Percentiles rank a stretch among this genome's conserved stretches.
Conservation (phyloP, 75 land plant genomes). For the Cryptomeria japonica region DNA sequence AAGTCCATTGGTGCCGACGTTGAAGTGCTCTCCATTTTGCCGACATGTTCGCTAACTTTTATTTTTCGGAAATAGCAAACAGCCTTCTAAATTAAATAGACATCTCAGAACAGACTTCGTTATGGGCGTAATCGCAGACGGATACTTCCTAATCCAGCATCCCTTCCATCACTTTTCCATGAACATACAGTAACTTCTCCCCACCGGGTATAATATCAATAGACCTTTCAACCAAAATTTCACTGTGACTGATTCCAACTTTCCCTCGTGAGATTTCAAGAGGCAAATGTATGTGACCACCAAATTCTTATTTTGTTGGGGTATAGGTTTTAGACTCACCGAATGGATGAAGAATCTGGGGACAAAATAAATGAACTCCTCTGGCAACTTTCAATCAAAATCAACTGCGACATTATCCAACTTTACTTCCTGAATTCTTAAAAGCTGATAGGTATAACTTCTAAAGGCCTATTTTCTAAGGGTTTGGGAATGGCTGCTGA, state of each 20-base stretch:
- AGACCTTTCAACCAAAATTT: not conserved
- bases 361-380: not conserved
- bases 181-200: not conserved
- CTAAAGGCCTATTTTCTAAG: not conserved
- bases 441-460: too few species aligned
- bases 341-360: not conserved
- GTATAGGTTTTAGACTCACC: not conserved
- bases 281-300: too few species aligned
- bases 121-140: not conserved
- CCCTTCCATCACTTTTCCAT: not conserved
- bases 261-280: not conserved
- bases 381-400: not conserved
- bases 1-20: conserved; percentile 76
- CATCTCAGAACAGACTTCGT: not conserved
- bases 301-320: too few species aligned
- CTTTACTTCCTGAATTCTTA: not conserved
- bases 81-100: not conserved
- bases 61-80: not conserved
- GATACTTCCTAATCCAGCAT: not conserved
- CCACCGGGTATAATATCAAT: not conserved
- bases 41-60: conserved; percentile 36
- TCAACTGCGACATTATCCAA: not conserved
- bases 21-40: conserved; percentile 84
- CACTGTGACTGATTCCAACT: not conserved
- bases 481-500: not conserved